These are phyloP conservation scores for Leishmania lainsoni DNA, from an alignment of 208 protist genomes.

Conservation along the genomic window DNA sequence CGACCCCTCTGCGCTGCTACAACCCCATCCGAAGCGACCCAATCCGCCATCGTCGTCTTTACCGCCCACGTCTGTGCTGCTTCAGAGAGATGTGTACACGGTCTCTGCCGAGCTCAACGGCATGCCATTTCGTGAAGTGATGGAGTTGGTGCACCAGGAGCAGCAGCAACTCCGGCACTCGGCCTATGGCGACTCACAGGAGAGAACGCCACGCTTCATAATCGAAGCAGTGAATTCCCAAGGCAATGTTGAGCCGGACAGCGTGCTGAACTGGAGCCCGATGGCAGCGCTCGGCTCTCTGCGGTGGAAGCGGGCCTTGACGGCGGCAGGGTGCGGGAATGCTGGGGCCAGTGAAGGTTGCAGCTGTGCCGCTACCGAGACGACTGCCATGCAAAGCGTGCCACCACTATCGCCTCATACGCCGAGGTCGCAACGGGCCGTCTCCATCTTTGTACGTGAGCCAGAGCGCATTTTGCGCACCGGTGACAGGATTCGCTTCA, in stretches of 20 bases:
- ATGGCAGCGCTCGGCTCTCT: constrained; percentile 12
- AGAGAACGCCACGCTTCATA: constrained; percentile 8
- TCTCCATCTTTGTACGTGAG: constrained; percentile 18
- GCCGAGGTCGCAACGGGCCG: background rate
- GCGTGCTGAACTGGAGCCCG: constrained; percentile 34
- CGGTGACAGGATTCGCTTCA: constrained; percentile 45
- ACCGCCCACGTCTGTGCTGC: background rate
- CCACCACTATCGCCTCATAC: background rate
- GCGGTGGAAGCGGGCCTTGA: constrained; percentile 5
- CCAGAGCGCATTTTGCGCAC: constrained; percentile 36
- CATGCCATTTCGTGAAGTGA: constrained; percentile 25
- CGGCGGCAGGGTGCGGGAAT: background rate
- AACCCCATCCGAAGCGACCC: background rate
- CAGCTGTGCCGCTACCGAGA: background rate
- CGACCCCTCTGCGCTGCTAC: background rate
- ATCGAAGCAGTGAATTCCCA: constrained; percentile 25
- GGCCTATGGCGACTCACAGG: background rate
- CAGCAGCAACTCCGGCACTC: constrained; percentile 6
- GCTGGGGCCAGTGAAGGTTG: background rate
- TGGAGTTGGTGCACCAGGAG: constrained; percentile 19
- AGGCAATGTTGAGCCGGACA: constrained; percentile 27
- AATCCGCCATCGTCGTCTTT: background rate
- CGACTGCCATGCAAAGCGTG: background rate
- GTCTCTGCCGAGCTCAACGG: constrained; percentile 45
- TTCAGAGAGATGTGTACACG: constrained; percentile 40